These are phyloP conservation scores for Heterococcus sp. DNA, from an alignment of 108 stramenopile species.

Conservation along the genomic window DNA sequence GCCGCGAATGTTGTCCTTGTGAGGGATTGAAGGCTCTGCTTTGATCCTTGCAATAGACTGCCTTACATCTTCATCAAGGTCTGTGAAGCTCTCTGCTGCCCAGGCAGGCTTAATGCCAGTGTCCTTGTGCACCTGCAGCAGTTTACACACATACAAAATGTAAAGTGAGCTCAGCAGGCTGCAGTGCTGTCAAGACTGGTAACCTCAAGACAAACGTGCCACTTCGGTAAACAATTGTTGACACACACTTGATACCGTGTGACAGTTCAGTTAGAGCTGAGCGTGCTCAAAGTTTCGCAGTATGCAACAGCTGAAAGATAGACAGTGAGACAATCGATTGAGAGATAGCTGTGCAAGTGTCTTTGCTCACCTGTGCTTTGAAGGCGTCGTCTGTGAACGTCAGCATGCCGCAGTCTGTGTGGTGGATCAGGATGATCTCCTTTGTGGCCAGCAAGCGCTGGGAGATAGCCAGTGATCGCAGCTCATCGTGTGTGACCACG, in stretches of 20 bases:
- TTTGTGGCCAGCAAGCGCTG: conserved; percentile 6
- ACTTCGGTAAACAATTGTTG: too few species aligned
- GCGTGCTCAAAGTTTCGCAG: too few species aligned
- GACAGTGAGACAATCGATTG: too few species aligned
- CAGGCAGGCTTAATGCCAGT: conserved; percentile 1
- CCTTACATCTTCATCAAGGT: neutral
- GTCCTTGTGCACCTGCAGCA: neutral
- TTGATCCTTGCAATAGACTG: neutral
- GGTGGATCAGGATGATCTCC: conserved; percentile 7
- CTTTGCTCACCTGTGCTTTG: neutral
- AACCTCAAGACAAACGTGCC: too few species aligned
- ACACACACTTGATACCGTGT: too few species aligned
- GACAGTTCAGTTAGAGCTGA: too few species aligned
- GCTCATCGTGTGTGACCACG: neutral
- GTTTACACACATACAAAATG: too few species aligned
- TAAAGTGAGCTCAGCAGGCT: too few species aligned
- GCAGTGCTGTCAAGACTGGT: too few species aligned
- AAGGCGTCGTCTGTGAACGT: conserved; percentile 1
- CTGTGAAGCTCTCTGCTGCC: neutral
- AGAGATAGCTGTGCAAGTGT: too few species aligned
- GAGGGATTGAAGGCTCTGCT: neutral
- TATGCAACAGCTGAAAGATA: too few species aligned
- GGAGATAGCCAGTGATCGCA: conserved; percentile 2
- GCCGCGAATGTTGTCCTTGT: conserved; percentile 9
- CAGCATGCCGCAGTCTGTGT: conserved; percentile 16